phyloP scores from a whole-genome alignment of 495 filamentous ascomycete species.

The Aspergillus taichungensis region DNA sequence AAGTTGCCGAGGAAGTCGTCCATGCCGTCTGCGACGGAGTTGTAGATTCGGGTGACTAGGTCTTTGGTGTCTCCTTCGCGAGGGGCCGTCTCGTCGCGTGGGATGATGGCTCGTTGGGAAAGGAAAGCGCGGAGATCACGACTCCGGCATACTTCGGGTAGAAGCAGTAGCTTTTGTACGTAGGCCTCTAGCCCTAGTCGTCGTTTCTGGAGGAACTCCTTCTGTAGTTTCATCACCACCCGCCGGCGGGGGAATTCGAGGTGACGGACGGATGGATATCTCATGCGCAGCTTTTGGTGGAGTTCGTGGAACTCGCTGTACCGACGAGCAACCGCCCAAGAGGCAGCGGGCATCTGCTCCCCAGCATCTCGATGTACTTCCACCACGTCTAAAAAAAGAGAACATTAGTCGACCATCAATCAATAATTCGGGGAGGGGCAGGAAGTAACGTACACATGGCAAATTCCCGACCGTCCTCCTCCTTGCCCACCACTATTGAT shows the following conservation, averaged over 20 bases:
- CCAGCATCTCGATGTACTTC: slow-evolving; percentile 86
- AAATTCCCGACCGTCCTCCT: slow-evolving; percentile 88
- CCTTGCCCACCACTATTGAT: slow-evolving; percentile 81
- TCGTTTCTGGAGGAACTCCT: slow-evolving; percentile 87
- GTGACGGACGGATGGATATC: slow-evolving; percentile 77
- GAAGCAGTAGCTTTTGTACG: slow-evolving; percentile 68
- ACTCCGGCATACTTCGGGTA: slow-evolving; percentile 91
- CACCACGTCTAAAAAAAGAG: slow-evolving; percentile 52
- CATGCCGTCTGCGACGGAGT: slow-evolving; percentile 94
- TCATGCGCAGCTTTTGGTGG: slow-evolving; percentile 74
- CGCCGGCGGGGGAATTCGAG: slow-evolving; percentile 87
- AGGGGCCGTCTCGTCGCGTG: slow-evolving; percentile 47
- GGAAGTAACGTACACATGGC: slow-evolving; percentile 59
- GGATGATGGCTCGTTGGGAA: slow-evolving; percentile 73
- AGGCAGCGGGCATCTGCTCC: slow-evolving; percentile 78
- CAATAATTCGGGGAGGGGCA: neutral
- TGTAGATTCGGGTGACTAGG: slow-evolving; percentile 89
- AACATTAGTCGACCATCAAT: slow-evolving; percentile 2
- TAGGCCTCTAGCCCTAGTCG: slow-evolving; percentile 77
- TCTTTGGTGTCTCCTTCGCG: slow-evolving; percentile 64
- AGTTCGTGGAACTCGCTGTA: slow-evolving; percentile 98
- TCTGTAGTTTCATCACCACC: slow-evolving; percentile 92
- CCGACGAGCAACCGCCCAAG: slow-evolving; percentile 69
- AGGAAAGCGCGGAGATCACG: slow-evolving; percentile 89
- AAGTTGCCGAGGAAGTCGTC: slow-evolving; percentile 96